Percentiles rank a stretch among this genome's conserved stretches.
Conservation (phyloP, 2,329 filamentous ascomycete species). For the Fusarium coicis region DNA sequence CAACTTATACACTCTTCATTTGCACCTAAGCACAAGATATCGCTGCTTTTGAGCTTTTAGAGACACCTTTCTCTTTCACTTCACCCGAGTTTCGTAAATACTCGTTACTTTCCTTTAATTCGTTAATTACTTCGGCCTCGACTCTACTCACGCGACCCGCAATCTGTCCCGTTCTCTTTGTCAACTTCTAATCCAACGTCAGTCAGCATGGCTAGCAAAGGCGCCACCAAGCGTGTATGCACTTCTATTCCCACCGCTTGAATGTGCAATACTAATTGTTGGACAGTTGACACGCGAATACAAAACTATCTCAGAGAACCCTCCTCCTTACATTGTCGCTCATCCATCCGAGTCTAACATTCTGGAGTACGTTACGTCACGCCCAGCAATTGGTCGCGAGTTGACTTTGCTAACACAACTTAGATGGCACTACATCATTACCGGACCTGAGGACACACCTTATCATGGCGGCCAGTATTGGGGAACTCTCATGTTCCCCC, state of each 20-base stretch:
- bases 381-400: background rate
- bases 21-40: constrained; percentile 11
- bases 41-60: constrained; percentile 7
- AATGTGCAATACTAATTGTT: constrained; percentile 35
- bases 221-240: constrained; percentile 76
- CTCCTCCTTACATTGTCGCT: constrained; percentile 87
- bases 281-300: constrained; percentile 69
- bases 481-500: constrained; percentile 94
- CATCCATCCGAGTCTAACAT: constrained; percentile 93
- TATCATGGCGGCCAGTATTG: constrained; percentile 97
- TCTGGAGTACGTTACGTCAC: constrained; percentile 71
- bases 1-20: constrained; percentile 25
- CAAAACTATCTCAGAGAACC: constrained; percentile 74
- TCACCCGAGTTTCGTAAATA: background rate
- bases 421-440: constrained; percentile 95
- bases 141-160: constrained; percentile 38
- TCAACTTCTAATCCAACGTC: background rate
- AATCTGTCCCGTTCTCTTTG: constrained; percentile 42
- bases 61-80: constrained; percentile 1
- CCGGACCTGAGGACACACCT: constrained; percentile 91
- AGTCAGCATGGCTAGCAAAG: constrained; percentile 73
- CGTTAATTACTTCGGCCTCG: background rate
- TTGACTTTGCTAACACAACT: constrained; percentile 18
- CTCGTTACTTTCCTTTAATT: constrained; percentile 12
- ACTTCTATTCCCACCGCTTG: constrained; percentile 7